phyloP scores from a whole-genome alignment of 2,329 filamentous ascomycete species.

The Sclerotinia sclerotiorum region DNA sequence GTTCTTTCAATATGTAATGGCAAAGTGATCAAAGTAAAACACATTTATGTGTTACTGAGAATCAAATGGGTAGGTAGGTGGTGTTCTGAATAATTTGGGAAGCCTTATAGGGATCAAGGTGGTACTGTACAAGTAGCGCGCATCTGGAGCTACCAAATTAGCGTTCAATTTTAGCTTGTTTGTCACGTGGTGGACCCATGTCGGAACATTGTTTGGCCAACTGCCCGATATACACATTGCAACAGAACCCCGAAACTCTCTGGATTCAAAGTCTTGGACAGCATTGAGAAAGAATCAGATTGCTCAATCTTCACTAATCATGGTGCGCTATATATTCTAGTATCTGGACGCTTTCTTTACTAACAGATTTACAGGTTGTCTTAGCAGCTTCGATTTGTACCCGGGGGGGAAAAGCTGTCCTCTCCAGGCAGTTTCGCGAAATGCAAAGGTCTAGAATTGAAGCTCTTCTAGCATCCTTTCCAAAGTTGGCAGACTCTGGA shows the following conservation, averaged over 20 bases:
- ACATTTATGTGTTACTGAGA: background rate
- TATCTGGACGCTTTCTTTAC: background rate
- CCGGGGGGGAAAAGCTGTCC: constrained; percentile 94
- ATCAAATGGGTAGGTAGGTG: constrained; percentile 2
- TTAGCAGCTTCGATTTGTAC: constrained; percentile 99
- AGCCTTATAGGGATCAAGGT: background rate
- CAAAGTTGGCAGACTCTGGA: constrained; percentile 92
- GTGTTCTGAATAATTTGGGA: background rate
- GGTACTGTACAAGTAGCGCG: background rate
- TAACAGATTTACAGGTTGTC: constrained; percentile 67
- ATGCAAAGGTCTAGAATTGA: constrained; percentile 97
- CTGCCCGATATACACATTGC: constrained; percentile 22
- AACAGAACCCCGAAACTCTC: constrained; percentile 9
- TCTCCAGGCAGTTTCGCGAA: constrained; percentile 96
- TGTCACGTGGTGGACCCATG: constrained; percentile 23
- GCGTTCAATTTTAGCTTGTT: background rate
- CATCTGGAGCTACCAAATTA: constrained; percentile 7
- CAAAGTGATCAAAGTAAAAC: background rate
- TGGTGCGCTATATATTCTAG: constrained; percentile 26
- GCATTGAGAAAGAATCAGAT: constrained; percentile 16
- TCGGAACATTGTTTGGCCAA: constrained; percentile 21
- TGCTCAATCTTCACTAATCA: constrained; percentile 21
- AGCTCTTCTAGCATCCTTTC: constrained; percentile 93
- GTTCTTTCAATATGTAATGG: background rate
- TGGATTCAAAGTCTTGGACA: constrained; percentile 24